phyloP scores from a whole-genome alignment of 2,329 filamentous ascomycete species.

The Neoscytalidium dimidiatum region DNA sequence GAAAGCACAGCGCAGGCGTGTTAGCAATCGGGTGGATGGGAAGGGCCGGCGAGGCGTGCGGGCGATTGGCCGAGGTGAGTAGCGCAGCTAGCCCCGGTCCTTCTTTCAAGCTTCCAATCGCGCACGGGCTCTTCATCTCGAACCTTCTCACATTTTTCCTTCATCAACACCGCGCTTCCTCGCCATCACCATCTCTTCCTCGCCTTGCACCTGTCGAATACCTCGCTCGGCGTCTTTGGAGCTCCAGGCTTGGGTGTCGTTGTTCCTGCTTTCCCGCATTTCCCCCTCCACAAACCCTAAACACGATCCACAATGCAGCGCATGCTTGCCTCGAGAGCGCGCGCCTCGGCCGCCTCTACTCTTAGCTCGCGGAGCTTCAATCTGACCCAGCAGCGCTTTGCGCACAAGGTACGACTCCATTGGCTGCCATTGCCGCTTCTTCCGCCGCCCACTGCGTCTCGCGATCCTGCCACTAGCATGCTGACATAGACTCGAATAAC shows the following conservation, averaged over 20 bases:
- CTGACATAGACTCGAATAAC: slow-evolving; percentile 41
- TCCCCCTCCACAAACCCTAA: not conserved
- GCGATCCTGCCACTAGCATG: slow-evolving; percentile 15
- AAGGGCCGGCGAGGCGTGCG: not conserved
- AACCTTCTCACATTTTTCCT: slow-evolving; percentile 17
- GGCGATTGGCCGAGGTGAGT: not conserved
- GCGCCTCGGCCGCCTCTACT: slow-evolving; percentile 77
- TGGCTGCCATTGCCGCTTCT: not conserved
- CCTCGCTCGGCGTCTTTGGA: slow-evolving; percentile 1
- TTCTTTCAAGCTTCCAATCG: not conserved
- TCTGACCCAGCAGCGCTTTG: slow-evolving; percentile 90
- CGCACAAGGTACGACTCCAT: slow-evolving; percentile 77
- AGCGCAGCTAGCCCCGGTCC: slow-evolving; percentile 9
- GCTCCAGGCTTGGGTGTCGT: slow-evolving; percentile 15
- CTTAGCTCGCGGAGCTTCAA: slow-evolving; percentile 59
- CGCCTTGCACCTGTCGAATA: slow-evolving; percentile 7
- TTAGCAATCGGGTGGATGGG: not conserved
- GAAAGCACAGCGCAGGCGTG: not conserved
- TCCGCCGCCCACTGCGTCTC: slow-evolving; percentile 30
- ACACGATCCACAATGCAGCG: slow-evolving; percentile 77
- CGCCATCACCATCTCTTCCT: slow-evolving; percentile 3
- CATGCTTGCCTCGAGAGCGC: slow-evolving; percentile 78
- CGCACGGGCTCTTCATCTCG: slow-evolving; percentile 6
- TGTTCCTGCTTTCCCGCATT: not conserved
- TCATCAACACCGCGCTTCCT: slow-evolving; percentile 14